Conservation (phyloP, 108 stramenopile genomes). For the Hondaea fermentalgiana region DNA sequence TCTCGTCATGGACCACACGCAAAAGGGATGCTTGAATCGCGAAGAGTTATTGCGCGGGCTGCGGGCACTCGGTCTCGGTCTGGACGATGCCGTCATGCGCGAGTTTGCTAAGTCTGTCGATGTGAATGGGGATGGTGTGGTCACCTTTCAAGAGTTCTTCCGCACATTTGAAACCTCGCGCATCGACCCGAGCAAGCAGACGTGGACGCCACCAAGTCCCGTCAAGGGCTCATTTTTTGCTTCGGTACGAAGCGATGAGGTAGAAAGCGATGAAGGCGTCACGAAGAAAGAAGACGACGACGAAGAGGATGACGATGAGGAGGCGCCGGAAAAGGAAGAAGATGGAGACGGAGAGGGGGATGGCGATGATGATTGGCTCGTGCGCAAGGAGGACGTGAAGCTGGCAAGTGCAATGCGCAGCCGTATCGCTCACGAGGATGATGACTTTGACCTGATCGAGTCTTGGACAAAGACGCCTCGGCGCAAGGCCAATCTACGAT, state of each 20-base stretch:
- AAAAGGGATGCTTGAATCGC: background rate
- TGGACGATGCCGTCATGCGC: background rate
- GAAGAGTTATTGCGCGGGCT: background rate
- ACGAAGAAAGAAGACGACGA: no score
- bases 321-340: no score
- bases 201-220: background rate
- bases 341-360: no score
- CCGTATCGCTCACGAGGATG: background rate
- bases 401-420: no score
- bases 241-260: background rate
- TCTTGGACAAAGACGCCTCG: background rate
- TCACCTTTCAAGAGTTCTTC: constrained; percentile 7
- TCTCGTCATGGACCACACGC: background rate
- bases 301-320: no score
- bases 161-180: background rate
- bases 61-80: background rate
- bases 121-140: background rate
- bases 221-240: background rate
- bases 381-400: background rate
- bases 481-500: background rate
- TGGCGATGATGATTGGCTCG: background rate
- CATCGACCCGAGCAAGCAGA: background rate
- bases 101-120: background rate
- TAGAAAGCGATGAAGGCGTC: no score
- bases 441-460: background rate